Conservation (phyloP, 2,329 filamentous ascomycete genomes). For the Colletotrichum magnum region DNA sequence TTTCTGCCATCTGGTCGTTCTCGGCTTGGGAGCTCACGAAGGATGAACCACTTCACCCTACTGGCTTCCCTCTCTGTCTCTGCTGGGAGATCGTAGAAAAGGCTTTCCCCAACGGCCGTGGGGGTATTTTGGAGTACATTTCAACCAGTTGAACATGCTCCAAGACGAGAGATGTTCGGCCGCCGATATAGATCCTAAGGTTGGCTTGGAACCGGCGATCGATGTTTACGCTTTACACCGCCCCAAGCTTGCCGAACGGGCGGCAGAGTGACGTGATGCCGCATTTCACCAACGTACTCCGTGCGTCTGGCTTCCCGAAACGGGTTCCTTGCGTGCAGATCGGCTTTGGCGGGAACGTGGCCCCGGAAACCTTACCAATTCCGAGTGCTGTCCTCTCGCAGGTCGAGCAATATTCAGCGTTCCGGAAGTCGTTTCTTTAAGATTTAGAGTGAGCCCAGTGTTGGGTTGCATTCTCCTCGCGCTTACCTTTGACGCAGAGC, state of each 20-base stretch:
- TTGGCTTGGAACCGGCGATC: neutral
- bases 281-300: constrained; percentile 23
- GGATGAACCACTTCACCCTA: neutral
- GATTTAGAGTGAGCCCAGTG: neutral
- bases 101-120: neutral
- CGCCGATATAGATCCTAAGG: too few relatives aligned
- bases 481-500: neutral
- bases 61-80: neutral
- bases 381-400: too few relatives aligned
- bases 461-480: neutral
- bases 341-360: neutral
- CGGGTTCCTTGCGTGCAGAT: neutral
- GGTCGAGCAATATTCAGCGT: too few relatives aligned
- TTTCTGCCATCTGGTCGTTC: constrained; percentile 22
- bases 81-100: neutral
- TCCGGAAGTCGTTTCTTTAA: neutral
- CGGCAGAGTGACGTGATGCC: neutral
- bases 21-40: neutral
- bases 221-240: neutral
- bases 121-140: neutral
- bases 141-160: too few relatives aligned
- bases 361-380: too few relatives aligned
- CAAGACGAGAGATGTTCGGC: too few relatives aligned
- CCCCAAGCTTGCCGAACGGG: neutral
- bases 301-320: neutral